phyloP scores from a whole-genome alignment of 192 early-diverging fungal species.

The Umbelopsis sp. region DNA sequence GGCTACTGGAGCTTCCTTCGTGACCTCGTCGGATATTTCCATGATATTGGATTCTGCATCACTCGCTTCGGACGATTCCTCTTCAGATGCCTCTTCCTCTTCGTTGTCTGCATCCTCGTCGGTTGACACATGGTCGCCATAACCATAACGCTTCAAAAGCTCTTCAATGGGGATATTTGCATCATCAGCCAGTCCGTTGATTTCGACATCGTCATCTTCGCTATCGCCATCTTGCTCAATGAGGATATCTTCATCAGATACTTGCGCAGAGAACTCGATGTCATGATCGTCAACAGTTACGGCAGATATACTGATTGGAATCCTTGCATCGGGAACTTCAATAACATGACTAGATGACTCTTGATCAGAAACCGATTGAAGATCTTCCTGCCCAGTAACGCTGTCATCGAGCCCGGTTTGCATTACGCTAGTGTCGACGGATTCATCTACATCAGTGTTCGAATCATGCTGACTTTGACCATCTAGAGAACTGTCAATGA shows the following conservation, averaged over 20 bases:
- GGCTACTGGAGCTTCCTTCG: slow-evolving; percentile 11
- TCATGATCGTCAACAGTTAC: slow-evolving; percentile 17
- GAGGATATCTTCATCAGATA: slow-evolving; percentile 26
- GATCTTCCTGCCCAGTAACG: slow-evolving; percentile 16
- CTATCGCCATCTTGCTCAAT: slow-evolving; percentile 31
- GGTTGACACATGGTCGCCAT: not conserved
- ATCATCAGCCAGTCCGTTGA: slow-evolving; percentile 34
- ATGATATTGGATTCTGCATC: slow-evolving; percentile 7
- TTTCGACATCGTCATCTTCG: slow-evolving; percentile 33
- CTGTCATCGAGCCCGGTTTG: slow-evolving; percentile 13
- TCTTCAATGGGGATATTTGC: slow-evolving; percentile 31
- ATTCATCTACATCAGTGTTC: slow-evolving; percentile 21
- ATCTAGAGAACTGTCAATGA: slow-evolving; percentile 25
- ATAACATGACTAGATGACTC: not conserved
- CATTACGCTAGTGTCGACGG: not conserved
- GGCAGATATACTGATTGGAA: slow-evolving; percentile 26
- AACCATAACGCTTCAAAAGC: slow-evolving; percentile 37
- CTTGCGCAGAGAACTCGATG: slow-evolving; percentile 14
- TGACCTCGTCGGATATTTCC: not conserved
- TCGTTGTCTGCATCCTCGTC: slow-evolving; percentile 25
- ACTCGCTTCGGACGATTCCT: slow-evolving; percentile 11
- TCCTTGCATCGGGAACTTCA: not conserved
- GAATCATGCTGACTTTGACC: slow-evolving; percentile 30
- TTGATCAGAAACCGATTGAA: not conserved
- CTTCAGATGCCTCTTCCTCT: slow-evolving; percentile 24